These are phyloP conservation scores for Blastobotrys proliferans DNA, from an alignment of 1,139 yeast genomes.

Conservation along the genomic window DNA sequence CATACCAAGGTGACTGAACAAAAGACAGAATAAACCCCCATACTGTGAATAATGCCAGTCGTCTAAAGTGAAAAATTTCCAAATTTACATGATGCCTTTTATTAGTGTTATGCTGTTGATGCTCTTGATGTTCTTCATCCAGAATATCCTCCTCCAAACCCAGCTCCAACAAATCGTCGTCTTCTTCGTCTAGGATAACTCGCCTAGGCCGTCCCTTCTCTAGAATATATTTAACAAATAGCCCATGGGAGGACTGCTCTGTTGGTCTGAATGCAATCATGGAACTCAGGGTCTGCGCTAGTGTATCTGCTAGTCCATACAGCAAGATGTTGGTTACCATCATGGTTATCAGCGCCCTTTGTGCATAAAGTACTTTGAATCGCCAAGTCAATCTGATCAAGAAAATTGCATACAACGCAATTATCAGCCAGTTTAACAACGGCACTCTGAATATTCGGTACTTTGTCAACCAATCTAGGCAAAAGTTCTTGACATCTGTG, in stretches of 20 bases:
- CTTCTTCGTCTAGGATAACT: constrained; percentile 33
- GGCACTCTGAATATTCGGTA: constrained; percentile 32
- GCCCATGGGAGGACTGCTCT: constrained; percentile 17
- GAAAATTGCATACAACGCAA: constrained; percentile 29
- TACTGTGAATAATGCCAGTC: constrained; percentile 74
- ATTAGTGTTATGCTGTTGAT: constrained; percentile 10
- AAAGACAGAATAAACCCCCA: constrained; percentile 84
- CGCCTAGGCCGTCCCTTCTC: constrained; percentile 37
- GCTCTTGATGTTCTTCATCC: neutral
- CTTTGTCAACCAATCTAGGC: constrained; percentile 26
- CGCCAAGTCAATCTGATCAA: constrained; percentile 33
- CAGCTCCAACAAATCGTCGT: constrained; percentile 33
- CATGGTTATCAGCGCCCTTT: constrained; percentile 68
- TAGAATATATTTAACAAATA: constrained; percentile 31
- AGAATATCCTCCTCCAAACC: constrained; percentile 27
- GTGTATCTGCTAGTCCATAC: constrained; percentile 82
- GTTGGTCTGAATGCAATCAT: constrained; percentile 29
- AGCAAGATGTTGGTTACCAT: constrained; percentile 77
- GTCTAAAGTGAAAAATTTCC: constrained; percentile 53
- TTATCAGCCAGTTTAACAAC: constrained; percentile 35
- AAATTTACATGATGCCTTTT: neutral
- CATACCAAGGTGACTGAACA: constrained; percentile 86
- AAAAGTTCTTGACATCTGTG: constrained; percentile 8
- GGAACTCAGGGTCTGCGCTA: constrained; percentile 68
- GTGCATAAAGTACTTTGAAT: constrained; percentile 52